Evolutionary conservation across 768 basidiomycete genomes (phyloP), one percentile per base, ranked within the genome.

Genomic region (Crucibulum laeve): DNA sequence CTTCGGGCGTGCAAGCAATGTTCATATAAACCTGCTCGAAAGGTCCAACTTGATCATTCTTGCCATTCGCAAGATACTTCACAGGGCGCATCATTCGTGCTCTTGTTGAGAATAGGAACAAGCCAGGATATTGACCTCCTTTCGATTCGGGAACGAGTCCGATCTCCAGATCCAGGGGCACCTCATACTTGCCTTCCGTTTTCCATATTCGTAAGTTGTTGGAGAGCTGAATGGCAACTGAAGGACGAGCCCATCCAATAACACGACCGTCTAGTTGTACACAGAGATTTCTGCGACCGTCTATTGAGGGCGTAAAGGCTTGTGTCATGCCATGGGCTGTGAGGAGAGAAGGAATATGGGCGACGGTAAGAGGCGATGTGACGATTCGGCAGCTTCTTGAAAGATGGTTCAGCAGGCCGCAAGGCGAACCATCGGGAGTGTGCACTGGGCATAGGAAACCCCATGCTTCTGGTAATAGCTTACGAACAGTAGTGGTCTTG

Each of bases 1-100:
- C 96, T 53, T 85, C 84, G 3, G 84, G 84, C 42, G 80, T 89
- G 55, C 90, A 85, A 2, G 96, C 95, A 59, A 99, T 90, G 58
- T 99, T 91, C 91, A 98, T 92, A 61, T 98, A 99, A 4, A 97
- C 96, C 67, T 99, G 96, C 64, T 99, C 96, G 55, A 99, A 99
- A 5, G 95, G 78, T 3, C 96, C 96, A 43, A 98, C 76, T 60
- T 89, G 88, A 61, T 99, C 96, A 49, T 88, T 76, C 49, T 76
- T 75, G 17, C 87, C 87, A 60, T 97, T 98, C 44, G 73, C 70
- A 32, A 98, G 69, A 63, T 87, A 95, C 58, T 87, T 93, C 44
- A 97, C 95, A 5, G 96, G 94, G 37, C 96, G 77, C 96, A 99
- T 99, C 92, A 99, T 96, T 53, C 96, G 74, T 26, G 91, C 79